These are phyloP conservation scores for Sarocladiaceae sp. DNA, from an alignment of 2,329 filamentous ascomycete species.

Conservation along the genomic window DNA sequence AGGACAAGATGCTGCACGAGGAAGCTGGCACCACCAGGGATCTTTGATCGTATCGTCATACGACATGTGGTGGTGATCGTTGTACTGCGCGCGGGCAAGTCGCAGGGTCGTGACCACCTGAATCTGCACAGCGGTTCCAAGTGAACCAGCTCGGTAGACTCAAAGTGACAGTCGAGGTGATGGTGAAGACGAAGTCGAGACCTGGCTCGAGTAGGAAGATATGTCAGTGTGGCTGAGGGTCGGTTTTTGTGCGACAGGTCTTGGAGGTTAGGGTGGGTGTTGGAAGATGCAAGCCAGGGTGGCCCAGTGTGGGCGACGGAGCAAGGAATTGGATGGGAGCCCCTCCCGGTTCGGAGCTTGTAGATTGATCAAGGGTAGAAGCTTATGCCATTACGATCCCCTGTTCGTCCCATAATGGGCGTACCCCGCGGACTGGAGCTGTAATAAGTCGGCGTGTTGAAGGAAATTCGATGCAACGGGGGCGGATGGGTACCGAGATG, in stretches of 20 bases:
- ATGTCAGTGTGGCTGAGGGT: constrained; percentile 7
- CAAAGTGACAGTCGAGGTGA: neutral
- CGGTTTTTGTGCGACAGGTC: constrained; percentile 10
- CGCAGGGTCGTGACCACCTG: neutral
- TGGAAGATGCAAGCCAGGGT: constrained; percentile 10
- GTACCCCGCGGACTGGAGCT: constrained; percentile 6
- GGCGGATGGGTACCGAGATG: neutral
- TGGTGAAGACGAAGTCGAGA: constrained; percentile 1
- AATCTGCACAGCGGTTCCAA: neutral
- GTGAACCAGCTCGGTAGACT: neutral
- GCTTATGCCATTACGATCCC: constrained; percentile 9
- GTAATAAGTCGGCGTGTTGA: constrained; percentile 5
- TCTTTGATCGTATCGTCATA: constrained; percentile 38
- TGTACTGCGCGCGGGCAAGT: neutral
- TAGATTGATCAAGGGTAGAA: constrained; percentile 10
- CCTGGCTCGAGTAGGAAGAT: neutral
- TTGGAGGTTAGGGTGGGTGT: constrained; percentile 3
- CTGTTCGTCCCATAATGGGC: constrained; percentile 10
- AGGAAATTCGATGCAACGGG: constrained; percentile 6
- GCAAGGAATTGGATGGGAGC: constrained; percentile 5
- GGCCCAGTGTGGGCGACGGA: constrained; percentile 7
- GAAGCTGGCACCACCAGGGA: constrained; percentile 39
- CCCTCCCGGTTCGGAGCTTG: constrained; percentile 9
- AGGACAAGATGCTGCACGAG: constrained; percentile 47
- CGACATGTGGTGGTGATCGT: constrained; percentile 38